Percentiles rank a stretch among this genome's conserved stretches.
These are phyloP conservation scores for Elaeagnus macrophylla DNA, from an alignment of 306 rosid genomes.

Conservation along the genomic window DNA sequence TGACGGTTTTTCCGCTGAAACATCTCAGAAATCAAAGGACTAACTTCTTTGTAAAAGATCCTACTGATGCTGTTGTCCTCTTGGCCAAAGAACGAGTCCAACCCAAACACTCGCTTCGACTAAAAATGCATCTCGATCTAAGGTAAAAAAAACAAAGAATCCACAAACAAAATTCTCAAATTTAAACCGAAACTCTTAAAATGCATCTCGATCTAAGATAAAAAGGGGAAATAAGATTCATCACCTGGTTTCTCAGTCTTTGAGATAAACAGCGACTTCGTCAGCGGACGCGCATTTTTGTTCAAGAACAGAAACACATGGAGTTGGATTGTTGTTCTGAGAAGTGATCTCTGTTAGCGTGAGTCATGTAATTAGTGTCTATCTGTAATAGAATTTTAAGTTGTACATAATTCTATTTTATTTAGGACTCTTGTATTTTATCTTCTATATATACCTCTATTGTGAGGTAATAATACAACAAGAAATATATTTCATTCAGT, in stretches of 20 bases:
- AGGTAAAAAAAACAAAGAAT: not conserved
- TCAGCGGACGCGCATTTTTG: slow-evolving; percentile 22
- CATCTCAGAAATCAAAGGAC: slow-evolving; percentile 60
- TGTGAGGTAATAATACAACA: too few species aligned
- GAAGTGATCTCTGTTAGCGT: slow-evolving; percentile 38
- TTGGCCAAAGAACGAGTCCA: slow-evolving; percentile 68
- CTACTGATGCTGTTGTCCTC: slow-evolving; percentile 59
- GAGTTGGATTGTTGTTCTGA: slow-evolving; percentile 14
- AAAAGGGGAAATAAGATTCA: not conserved
- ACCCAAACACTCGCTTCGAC: slow-evolving; percentile 73
- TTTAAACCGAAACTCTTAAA: not conserved
- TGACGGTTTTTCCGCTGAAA: slow-evolving; percentile 81
- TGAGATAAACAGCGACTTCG: slow-evolving; percentile 58
- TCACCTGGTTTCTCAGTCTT: slow-evolving; percentile 72
- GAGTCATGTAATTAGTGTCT: too few species aligned
- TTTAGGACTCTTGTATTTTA: too few species aligned
- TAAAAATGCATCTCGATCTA: too few species aligned
- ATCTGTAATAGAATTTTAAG: too few species aligned
- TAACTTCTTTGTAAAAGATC: slow-evolving; percentile 65
- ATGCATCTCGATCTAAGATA: not conserved
- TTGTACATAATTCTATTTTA: too few species aligned
- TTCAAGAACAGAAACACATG: slow-evolving; percentile 52
- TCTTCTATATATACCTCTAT: too few species aligned
- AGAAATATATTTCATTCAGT: too few species aligned
- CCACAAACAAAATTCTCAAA: slow-evolving; percentile 1